phyloP scores from a whole-genome alignment of 2,329 filamentous ascomycete genomes.

The Ascochyta rabiei region DNA sequence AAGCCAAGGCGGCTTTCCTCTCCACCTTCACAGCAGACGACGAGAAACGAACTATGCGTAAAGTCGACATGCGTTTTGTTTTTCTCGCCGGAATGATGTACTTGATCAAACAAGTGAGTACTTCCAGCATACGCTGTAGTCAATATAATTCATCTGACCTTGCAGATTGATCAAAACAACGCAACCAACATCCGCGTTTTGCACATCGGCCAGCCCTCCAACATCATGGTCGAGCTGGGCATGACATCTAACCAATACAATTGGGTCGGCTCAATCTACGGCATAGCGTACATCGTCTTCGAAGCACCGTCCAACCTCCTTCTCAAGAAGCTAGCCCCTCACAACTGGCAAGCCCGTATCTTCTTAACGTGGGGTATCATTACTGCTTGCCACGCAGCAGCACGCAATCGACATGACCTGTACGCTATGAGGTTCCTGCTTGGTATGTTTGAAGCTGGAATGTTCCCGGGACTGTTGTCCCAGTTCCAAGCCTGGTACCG shows the following conservation, averaged over 20 bases:
- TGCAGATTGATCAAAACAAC: constrained; percentile 31
- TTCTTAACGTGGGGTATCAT: constrained; percentile 35
- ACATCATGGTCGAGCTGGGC: constrained; percentile 27
- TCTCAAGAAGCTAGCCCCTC: constrained; percentile 46
- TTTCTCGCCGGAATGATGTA: constrained; percentile 32
- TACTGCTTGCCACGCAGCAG: constrained; percentile 38
- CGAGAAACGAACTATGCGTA: constrained; percentile 32
- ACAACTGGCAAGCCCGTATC: constrained; percentile 45
- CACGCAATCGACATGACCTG: constrained; percentile 30
- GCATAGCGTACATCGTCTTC: constrained; percentile 32
- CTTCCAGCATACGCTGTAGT: no score
- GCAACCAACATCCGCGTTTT: constrained; percentile 31
- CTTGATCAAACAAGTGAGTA: constrained; percentile 29
- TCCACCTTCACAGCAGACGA: constrained; percentile 29
- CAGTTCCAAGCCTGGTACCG: constrained; percentile 48
- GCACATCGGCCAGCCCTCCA: constrained; percentile 27
- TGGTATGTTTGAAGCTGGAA: constrained; percentile 35
- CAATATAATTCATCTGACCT: no score
- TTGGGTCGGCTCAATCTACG: constrained; percentile 33
- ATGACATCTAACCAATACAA: constrained; percentile 34
- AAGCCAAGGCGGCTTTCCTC: constrained; percentile 29
- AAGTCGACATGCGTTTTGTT: constrained; percentile 30
- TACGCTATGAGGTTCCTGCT: constrained; percentile 34
- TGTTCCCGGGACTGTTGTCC: constrained; percentile 39
- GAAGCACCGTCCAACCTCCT: constrained; percentile 45